These are phyloP conservation scores for Eudorina sp. DNA, from an alignment of 139 green algal genomes.

Conservation along the genomic window DNA sequence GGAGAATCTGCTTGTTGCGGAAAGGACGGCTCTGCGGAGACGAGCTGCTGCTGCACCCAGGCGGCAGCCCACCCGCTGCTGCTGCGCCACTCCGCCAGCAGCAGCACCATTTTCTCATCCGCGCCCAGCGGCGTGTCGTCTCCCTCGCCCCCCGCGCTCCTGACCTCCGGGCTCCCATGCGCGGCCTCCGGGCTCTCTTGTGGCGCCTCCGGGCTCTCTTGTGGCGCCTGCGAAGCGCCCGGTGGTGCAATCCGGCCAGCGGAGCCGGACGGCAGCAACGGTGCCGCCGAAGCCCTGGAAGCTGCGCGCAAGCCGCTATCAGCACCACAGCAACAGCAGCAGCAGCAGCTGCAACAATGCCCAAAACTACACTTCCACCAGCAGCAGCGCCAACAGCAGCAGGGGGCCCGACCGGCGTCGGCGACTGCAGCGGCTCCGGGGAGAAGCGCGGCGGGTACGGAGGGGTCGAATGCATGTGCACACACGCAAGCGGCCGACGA, in stretches of 20 bases:
- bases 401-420: background rate
- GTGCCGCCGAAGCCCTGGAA: too few relatives aligned
- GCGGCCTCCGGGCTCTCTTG: background rate
- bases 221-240: too few relatives aligned
- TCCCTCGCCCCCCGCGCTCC: background rate
- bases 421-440: background rate
- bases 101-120: slow-evolving; percentile 24
- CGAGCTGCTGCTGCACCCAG: background rate
- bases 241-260: too few relatives aligned
- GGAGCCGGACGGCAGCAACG: too few relatives aligned
- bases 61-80: background rate
- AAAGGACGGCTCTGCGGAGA: background rate
- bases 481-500: too few relatives aligned
- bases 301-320: too few relatives aligned
- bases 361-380: background rate
- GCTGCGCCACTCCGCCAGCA: background rate
- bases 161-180: background rate
- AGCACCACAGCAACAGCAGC: background rate
- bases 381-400: background rate
- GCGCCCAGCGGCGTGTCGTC: background rate
- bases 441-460: background rate
- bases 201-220: background rate
- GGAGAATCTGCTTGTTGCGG: background rate
- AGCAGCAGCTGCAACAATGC: background rate
- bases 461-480: background rate